A percentile compares a stretch with the other conserved stretches of the same genome.
These are phyloP conservation scores for Cutaneotrichosporon arboriforme DNA, from an alignment of 1,284 basidiomycete genomes.

Conservation along the genomic window DNA sequence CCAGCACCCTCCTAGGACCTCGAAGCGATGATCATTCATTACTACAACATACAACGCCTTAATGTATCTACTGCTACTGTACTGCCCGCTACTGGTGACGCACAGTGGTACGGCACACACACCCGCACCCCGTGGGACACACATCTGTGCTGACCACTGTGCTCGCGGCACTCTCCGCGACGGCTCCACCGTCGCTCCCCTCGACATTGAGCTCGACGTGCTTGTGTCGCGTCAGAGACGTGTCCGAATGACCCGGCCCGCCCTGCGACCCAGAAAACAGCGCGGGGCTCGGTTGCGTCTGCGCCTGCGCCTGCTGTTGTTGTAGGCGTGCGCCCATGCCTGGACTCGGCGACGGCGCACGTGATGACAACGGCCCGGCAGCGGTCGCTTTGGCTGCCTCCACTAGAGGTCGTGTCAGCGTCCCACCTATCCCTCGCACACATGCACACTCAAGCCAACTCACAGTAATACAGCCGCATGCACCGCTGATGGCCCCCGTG, in stretches of 20 bases:
- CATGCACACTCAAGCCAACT: slow-evolving; percentile 5
- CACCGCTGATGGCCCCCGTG: slow-evolving; percentile 42
- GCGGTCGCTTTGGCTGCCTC: slow-evolving; percentile 4
- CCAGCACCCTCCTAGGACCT: too few species aligned
- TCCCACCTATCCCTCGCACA: not conserved
- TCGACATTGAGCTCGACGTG: not conserved
- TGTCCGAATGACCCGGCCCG: not conserved
- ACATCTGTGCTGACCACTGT: slow-evolving; percentile 20
- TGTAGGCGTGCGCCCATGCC: not conserved
- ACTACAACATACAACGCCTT: not conserved
- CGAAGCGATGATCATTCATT: too few species aligned
- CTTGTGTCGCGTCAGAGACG: not conserved
- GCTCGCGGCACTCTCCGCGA: not conserved
- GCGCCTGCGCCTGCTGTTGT: too few species aligned
- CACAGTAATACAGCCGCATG: slow-evolving; percentile 36
- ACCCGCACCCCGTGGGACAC: slow-evolving; percentile 42
- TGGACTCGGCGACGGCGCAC: slow-evolving; percentile 3
- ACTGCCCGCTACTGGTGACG: not conserved
- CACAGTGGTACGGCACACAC: slow-evolving; percentile 25
- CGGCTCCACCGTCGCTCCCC: not conserved
- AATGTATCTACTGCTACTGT: too few species aligned
- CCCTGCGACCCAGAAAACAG: too few species aligned
- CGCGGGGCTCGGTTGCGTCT: too few species aligned
- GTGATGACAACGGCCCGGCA: not conserved
- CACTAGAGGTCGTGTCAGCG: slow-evolving; percentile 5